Conservation (phyloP, 139 green algal genomes). For the Tetraselmis striata region DNA sequence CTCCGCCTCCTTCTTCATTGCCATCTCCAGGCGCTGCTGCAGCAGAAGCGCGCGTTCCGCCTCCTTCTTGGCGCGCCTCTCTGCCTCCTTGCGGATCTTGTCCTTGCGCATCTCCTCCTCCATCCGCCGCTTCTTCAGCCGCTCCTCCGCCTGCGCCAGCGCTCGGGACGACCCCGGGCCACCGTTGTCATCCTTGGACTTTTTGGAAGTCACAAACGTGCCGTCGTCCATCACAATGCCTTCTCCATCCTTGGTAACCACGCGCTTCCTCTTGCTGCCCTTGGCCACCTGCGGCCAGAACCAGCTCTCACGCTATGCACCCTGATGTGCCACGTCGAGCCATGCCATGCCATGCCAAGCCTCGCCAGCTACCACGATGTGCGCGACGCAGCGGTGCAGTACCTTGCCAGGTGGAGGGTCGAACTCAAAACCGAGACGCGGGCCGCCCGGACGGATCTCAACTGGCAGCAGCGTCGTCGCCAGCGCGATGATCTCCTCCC, state of each 20-base stretch:
- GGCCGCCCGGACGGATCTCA: background rate
- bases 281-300: background rate
- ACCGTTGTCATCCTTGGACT: background rate
- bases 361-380: too few species aligned
- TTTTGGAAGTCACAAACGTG: background rate
- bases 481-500: background rate
- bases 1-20: constrained; percentile 31
- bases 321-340: too few species aligned
- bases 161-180: background rate
- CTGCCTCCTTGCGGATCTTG: background rate
- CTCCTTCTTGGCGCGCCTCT: constrained; percentile 9
- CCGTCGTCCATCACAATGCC: background rate
- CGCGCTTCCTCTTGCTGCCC: background rate
- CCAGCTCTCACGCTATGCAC: too few species aligned
- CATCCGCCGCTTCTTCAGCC: background rate
- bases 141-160: background rate
- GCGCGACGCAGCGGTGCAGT: too few species aligned
- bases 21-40: constrained; percentile 32
- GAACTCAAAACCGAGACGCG: background rate
- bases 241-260: background rate
- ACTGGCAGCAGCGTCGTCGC: background rate
- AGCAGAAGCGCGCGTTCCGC: constrained; percentile 12
- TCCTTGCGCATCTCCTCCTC: background rate
- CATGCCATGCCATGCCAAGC: too few species aligned
- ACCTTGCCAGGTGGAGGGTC: background rate